phyloP scores from a whole-genome alignment of 2,329 filamentous ascomycete species.

The Parastagonospora nodorum region DNA sequence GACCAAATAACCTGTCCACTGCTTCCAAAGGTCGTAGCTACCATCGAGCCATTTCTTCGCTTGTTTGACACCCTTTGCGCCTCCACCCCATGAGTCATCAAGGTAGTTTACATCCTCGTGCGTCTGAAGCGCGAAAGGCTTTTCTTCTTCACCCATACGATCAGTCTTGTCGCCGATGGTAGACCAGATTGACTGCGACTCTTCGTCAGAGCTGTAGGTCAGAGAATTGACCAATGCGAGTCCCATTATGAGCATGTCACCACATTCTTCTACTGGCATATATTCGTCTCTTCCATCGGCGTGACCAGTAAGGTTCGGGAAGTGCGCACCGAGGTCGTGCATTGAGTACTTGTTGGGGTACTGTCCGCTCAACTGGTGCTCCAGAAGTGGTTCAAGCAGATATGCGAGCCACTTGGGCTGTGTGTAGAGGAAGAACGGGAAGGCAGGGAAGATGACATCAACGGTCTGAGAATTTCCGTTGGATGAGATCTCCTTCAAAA shows the following conservation, averaged over 20 bases:
- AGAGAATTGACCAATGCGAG: constrained; percentile 77
- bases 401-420: constrained; percentile 82
- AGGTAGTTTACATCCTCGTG: constrained; percentile 61
- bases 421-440: constrained; percentile 85
- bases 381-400: constrained; percentile 76
- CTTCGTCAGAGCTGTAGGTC: constrained; percentile 63
- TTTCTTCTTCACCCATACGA: constrained; percentile 29
- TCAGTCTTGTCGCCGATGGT: constrained; percentile 45
- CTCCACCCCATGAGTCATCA: constrained; percentile 65
- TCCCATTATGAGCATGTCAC: constrained; percentile 83
- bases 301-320: constrained; percentile 78
- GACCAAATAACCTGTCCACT: constrained; percentile 82
- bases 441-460: constrained; percentile 84
- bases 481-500: constrained; percentile 84
- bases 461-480: constrained; percentile 86
- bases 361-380: constrained; percentile 80
- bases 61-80: constrained; percentile 58
- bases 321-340: constrained; percentile 75
- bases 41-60: constrained; percentile 68
- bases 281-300: constrained; percentile 72
- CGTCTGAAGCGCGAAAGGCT: constrained; percentile 55
- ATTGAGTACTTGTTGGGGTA: constrained; percentile 83
- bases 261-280: constrained; percentile 79
- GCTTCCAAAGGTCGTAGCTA: constrained; percentile 74
- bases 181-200: constrained; percentile 64